phyloP scores from a whole-genome alignment of 2,329 filamentous ascomycete genomes.

The Pseudocercospora fijiensis region DNA sequence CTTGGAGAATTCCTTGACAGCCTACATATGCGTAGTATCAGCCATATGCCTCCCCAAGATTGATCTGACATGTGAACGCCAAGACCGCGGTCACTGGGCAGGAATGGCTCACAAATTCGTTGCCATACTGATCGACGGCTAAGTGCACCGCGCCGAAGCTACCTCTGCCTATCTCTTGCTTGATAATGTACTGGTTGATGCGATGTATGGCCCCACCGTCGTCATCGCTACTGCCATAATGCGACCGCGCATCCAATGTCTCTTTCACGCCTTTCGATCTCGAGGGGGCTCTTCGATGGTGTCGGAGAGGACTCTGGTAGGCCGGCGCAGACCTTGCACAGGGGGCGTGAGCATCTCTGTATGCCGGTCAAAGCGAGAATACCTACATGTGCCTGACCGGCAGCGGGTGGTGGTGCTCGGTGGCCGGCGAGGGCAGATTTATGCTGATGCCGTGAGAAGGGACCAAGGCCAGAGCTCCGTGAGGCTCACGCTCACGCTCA shows the following conservation, averaged over 20 bases:
- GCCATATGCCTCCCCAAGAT: constrained; percentile 13
- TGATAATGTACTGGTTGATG: constrained; percentile 93
- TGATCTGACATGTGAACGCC: constrained; percentile 8
- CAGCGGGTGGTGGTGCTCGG: constrained; percentile 35
- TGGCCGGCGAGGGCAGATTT: constrained; percentile 44
- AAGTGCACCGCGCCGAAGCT: constrained; percentile 93
- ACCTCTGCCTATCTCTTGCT: constrained; percentile 92
- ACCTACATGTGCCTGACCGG: constrained; percentile 53
- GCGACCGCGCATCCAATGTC: constrained; percentile 84
- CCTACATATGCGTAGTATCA: constrained; percentile 53
- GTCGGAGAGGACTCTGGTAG: constrained; percentile 63
- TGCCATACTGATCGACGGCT: constrained; percentile 83
- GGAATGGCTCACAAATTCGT: constrained; percentile 74
- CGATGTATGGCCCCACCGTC: constrained; percentile 78
- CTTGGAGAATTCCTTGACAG: constrained; percentile 97
- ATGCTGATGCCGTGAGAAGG: constrained; percentile 47
- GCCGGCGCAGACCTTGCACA: constrained; percentile 55
- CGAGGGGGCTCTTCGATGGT: constrained; percentile 62
- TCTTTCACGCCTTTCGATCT: constrained; percentile 69
- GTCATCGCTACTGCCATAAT: constrained; percentile 80
- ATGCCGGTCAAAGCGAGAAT: constrained; percentile 11
- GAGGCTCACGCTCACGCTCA: constrained; percentile 18
- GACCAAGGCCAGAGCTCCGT: constrained; percentile 41
- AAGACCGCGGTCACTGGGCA: constrained; percentile 2
- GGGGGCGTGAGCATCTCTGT: constrained; percentile 29